A percentile compares a stretch with the other conserved stretches of the same genome.
Evolutionary conservation across 1,284 basidiomycete species (phyloP).

Genomic region (Earliella scabrosa): DNA sequence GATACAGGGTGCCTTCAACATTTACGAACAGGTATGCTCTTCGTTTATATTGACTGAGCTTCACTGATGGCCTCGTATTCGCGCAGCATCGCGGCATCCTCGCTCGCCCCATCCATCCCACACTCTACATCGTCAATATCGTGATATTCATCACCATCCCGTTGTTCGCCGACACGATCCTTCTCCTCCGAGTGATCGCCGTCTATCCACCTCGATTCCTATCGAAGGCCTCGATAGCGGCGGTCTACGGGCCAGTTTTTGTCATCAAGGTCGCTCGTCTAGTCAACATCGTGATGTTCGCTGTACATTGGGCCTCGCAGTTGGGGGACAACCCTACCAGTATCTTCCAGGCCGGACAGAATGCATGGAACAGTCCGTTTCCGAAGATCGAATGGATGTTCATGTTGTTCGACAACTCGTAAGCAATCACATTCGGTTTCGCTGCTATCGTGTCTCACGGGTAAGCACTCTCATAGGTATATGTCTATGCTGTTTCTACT

Average conservation of each 20-base stretch:
- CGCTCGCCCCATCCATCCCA: not conserved
- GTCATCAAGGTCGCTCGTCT: constrained; percentile 18
- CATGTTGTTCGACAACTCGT: constrained; percentile 35
- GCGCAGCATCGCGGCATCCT: not conserved
- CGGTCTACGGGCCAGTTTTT: constrained; percentile 16
- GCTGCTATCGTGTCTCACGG: too few species aligned
- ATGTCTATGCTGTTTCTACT: constrained; percentile 8
- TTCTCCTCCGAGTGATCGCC: constrained; percentile 30
- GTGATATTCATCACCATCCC: constrained; percentile 13
- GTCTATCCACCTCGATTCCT: constrained; percentile 29
- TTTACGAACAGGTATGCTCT: constrained; percentile 8
- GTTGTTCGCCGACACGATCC: constrained; percentile 26
- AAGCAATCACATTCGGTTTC: not conserved
- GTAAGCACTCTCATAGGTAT: not conserved
- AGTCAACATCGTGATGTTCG: constrained; percentile 18
- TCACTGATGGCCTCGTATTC: not conserved
- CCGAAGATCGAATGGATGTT: constrained; percentile 35
- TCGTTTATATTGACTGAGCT: not conserved
- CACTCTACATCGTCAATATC: not conserved
- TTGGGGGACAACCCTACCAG: not conserved
- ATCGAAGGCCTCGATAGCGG: not conserved
- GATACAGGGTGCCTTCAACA: constrained; percentile 13
- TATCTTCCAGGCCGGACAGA: constrained; percentile 9
- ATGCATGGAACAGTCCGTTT: constrained; percentile 3
- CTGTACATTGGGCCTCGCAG: not conserved